phyloP scores from a whole-genome alignment of 31 red algal genomes.

The Odonthalia washingtoniensis region DNA sequence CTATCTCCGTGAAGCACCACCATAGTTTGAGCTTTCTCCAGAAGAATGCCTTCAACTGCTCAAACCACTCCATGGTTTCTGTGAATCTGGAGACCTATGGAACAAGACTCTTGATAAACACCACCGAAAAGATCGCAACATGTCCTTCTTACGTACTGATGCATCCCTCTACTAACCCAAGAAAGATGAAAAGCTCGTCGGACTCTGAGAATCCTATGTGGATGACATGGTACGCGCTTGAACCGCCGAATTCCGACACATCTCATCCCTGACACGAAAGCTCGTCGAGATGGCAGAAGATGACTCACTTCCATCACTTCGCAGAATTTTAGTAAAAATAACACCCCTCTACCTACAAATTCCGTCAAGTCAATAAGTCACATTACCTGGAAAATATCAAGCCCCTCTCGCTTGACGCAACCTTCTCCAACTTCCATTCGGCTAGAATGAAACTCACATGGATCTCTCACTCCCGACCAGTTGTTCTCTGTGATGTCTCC shows the following conservation, averaged over 20 bases:
- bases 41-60: too few relatives aligned
- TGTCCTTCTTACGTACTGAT: slow-evolving; percentile 25
- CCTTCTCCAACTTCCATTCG: too few relatives aligned
- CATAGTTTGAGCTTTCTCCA: too few relatives aligned
- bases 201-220: too few relatives aligned
- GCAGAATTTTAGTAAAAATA: slow-evolving; percentile 14
- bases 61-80: too few relatives aligned
- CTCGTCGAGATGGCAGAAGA: slow-evolving; percentile 28
- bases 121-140: slow-evolving; percentile 17
- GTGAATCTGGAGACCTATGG: too few relatives aligned
- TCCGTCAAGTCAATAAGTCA: not conserved
- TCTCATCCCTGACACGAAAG: not conserved
- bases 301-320: not conserved
- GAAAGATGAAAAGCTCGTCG: too few relatives aligned
- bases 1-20: too few relatives aligned
- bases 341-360: too few relatives aligned
- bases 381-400: slow-evolving; percentile 16
- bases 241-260: not conserved
- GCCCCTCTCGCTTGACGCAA: too few relatives aligned
- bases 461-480: slow-evolving; percentile 19
- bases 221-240: too few relatives aligned
- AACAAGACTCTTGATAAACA: slow-evolving; percentile 30
- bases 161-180: slow-evolving; percentile 40
- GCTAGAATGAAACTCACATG: slow-evolving; percentile 39
- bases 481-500: slow-evolving; percentile 25